These are phyloP conservation scores for Metahyphopichia silvanorum DNA, from an alignment of 805 yeast genomes.

Conservation along the genomic window DNA sequence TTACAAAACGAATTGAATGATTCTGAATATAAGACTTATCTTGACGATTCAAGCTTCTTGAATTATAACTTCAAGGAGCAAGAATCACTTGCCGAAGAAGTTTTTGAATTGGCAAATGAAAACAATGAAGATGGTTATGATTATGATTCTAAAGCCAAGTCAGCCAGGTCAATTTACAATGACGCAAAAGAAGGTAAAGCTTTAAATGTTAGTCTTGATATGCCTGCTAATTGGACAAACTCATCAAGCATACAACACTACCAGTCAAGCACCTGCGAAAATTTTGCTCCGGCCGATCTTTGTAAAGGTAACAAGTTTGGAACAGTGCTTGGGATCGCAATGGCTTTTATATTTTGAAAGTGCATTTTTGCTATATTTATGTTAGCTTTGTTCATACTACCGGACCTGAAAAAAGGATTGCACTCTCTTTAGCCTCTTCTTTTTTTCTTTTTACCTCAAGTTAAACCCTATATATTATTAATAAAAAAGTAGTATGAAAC, in stretches of 20 bases:
- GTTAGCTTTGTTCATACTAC: no score
- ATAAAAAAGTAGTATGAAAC: no score
- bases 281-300: no score
- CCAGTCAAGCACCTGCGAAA: neutral
- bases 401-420: no score
- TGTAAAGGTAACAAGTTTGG: no score
- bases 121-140: neutral
- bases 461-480: no score
- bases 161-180: neutral
- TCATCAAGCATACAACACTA: neutral
- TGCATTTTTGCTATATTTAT: no score
- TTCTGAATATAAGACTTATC: neutral
- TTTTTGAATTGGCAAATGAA: conserved; percentile 7
- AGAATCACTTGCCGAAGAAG: neutral
- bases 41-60: neutral
- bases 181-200: neutral
- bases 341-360: no score
- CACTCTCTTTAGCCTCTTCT: no score
- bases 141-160: neutral
- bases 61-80: conserved; percentile 1
- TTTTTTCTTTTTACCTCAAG: no score
- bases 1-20: neutral
- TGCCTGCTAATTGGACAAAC: neutral
- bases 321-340: no score
- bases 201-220: neutral